Evolutionary conservation across 139 green algal species (phyloP), one percentile per base, ranked within the genome.

Genomic region (Picochlorum sp.): DNA sequence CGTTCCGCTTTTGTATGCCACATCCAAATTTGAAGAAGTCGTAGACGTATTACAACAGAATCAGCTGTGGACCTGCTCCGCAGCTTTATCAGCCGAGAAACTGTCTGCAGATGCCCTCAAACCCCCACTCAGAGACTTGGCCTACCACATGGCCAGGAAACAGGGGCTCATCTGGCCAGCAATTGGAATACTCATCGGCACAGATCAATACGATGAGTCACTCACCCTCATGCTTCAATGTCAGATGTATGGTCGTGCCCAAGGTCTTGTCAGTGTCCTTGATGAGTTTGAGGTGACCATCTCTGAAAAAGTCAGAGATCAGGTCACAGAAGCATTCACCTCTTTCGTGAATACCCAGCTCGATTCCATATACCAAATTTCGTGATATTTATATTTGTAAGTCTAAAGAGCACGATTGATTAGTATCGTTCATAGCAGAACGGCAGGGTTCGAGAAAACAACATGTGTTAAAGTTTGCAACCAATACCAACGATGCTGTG

Each of bases 1-100:
- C 0, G 84, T 91, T 34, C 85, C 87, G 14, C 77, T 95, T 44
- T 81, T 90, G 44, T 86, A 78, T 69, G 82, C 87, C 14, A 84
- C 80, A 23, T 79, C 79, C 1, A 65, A 89, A 65, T 63, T 74
- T 1, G 51, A 56, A 3, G 82, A 89, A 56, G 84, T 80, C 4
- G 73, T 80, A 11, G 32, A 21, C 4, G 51, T 75, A 20, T 76
- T 83, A 44, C 86, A 92, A 63, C 86, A 95, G 46, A 73, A 64
- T 5, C 79, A 80, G 10, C 67, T 91, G 58, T 95, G 88, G 88
- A 73, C 69, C 4, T 78, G 82, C 47, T 87, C 85, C 6, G 73
- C 88, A 28, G 72, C 58, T 9, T 81, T 95, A 28, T 68, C 60
- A 10, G 81, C 85, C 2, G 50, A 69, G 50, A 56, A 56, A 3